A percentile compares a stretch with the other conserved stretches of the same genome.
These are phyloP conservation scores for Pestalotiopsis sp. DNA, from an alignment of 2,329 filamentous ascomycete genomes.

Conservation along the genomic window DNA sequence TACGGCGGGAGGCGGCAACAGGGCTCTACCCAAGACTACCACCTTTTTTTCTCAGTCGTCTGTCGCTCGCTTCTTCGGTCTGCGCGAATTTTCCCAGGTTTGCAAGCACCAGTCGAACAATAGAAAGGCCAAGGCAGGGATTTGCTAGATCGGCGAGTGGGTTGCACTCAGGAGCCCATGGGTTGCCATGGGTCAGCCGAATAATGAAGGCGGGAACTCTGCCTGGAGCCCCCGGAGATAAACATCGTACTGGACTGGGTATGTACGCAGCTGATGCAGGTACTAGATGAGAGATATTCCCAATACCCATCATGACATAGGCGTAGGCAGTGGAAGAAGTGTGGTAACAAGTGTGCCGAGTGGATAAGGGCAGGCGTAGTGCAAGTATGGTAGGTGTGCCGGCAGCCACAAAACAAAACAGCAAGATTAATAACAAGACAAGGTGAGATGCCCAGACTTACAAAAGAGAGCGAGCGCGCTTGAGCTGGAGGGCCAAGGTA, in stretches of 20 bases:
- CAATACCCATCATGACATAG: not conserved
- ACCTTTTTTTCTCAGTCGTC: conserved; percentile 2
- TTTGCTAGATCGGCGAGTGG: conserved; percentile 15
- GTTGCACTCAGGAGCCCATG: conserved; percentile 9
- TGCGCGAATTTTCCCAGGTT: conserved; percentile 15
- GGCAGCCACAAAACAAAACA: not conserved
- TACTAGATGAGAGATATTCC: not conserved
- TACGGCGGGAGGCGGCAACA: conserved; percentile 26
- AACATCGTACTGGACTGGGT: not conserved
- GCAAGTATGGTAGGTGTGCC: not conserved
- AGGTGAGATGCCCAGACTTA: not conserved
- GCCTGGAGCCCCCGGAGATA: not conserved
- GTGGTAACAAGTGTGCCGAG: not conserved
- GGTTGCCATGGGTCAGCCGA: conserved; percentile 5
- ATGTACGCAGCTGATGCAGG: not conserved
- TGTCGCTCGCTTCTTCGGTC: conserved; percentile 11
- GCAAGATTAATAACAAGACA: not conserved
- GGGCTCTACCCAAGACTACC: conserved; percentile 11
- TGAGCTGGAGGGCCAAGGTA: not conserved
- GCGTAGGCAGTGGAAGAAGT: not conserved
- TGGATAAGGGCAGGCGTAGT: not conserved
- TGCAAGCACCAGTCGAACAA: conserved; percentile 6
- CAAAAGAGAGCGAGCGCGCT: not conserved
- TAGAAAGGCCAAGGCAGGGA: conserved; percentile 6
- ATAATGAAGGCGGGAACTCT: conserved; percentile 9